Evolutionary conservation across 2,329 filamentous ascomycete species (phyloP).

Genomic region (Pezicula neosporulosa): DNA sequence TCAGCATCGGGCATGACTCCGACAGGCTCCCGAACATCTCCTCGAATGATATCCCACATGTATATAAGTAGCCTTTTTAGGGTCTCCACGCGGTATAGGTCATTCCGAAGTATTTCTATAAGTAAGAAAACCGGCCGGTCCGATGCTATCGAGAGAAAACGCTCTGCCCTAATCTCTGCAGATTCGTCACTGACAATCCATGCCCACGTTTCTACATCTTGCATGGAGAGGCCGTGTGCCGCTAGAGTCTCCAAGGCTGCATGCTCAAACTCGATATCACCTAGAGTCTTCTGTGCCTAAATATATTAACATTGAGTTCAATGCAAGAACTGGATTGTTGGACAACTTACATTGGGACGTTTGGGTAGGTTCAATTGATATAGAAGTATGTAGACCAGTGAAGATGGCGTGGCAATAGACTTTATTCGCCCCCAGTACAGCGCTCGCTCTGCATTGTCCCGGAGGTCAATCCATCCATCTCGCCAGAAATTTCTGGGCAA

Average conservation of each 20-base stretch:
- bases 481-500: constrained; percentile 3
- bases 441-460: constrained; percentile 2
- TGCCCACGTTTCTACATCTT: constrained; percentile 25
- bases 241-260: constrained; percentile 2
- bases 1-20: background rate
- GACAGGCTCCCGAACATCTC: background rate
- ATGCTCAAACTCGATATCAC: constrained; percentile 1
- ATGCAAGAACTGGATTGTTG: background rate
- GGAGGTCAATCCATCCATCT: constrained; percentile 17
- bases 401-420: background rate
- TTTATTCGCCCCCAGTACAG: constrained; percentile 9
- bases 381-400: constrained; percentile 12
- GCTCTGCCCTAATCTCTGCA: constrained; percentile 17
- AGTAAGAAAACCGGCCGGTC: constrained; percentile 22
- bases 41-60: constrained; percentile 5
- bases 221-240: constrained; percentile 8
- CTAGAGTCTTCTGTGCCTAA: background rate
- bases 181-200: constrained; percentile 18
- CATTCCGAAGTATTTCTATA: constrained; percentile 18
- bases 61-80: constrained; percentile 12
- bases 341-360: constrained; percentile 7
- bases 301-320: background rate
- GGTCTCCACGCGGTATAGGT: constrained; percentile 14
- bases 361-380: constrained; percentile 9
- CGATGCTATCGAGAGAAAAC: constrained; percentile 14